phyloP scores from a whole-genome alignment of 2,329 filamentous ascomycete species.

The Venturia effusa region DNA sequence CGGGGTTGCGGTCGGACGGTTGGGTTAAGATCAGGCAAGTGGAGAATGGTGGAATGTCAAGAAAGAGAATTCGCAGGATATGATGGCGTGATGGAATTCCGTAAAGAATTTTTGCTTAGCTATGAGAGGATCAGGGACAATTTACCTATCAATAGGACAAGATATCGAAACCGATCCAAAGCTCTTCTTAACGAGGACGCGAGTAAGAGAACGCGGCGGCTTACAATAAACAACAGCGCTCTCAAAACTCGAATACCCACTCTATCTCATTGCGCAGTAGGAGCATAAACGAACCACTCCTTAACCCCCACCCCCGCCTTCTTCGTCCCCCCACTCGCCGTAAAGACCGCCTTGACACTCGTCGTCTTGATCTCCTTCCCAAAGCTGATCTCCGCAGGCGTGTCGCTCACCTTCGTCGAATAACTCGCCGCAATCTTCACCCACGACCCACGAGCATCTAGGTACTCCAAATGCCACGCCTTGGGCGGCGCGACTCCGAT shows the following conservation, averaged over 20 bases:
- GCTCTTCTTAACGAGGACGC: not conserved
- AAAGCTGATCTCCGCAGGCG: conserved; percentile 21
- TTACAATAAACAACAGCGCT: too few species aligned
- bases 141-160: not conserved
- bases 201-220: not conserved
- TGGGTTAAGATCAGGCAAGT: not conserved
- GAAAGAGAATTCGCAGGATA: not conserved
- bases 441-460: conserved; percentile 9
- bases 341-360: conserved; percentile 11
- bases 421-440: conserved; percentile 18
- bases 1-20: fast-evolving
- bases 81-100: not conserved
- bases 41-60: not conserved
- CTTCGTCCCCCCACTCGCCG: conserved; percentile 11
- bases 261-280: not conserved
- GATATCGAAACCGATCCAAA: not conserved
- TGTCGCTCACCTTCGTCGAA: conserved; percentile 18
- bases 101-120: not conserved
- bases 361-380: conserved; percentile 8
- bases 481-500: conserved; percentile 14
- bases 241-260: too few species aligned
- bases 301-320: conserved; percentile 14
- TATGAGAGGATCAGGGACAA: too few species aligned
- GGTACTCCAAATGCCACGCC: conserved; percentile 15
- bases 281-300: conserved; percentile 14